phyloP scores from a whole-genome alignment of 306 rosid genomes.

The Sphenostylis stenocarpa region DNA sequence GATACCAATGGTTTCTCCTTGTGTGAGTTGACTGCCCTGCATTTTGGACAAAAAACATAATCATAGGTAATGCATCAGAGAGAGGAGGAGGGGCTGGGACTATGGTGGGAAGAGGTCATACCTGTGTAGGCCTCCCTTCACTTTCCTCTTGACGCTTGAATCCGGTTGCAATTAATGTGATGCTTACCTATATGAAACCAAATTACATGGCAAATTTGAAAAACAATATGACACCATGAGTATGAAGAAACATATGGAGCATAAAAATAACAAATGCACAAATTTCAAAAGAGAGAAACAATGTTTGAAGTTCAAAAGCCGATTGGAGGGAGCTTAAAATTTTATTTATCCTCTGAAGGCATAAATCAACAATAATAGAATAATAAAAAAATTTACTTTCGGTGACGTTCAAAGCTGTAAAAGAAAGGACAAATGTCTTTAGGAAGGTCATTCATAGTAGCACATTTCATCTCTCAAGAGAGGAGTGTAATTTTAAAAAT shows the following conservation, averaged over 20 bases:
- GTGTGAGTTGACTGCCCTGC: slow-evolving; percentile 74
- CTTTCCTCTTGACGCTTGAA: slow-evolving; percentile 98
- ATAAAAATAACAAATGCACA: background rate
- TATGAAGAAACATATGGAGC: background rate
- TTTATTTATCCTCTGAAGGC: background rate
- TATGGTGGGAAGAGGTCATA: slow-evolving; percentile 22
- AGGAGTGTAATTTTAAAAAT: background rate
- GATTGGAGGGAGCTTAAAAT: background rate
- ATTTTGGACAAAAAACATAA: slow-evolving; percentile 20
- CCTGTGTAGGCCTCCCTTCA: slow-evolving; percentile 80
- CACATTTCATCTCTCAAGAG: background rate
- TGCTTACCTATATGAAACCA: slow-evolving; percentile 74
- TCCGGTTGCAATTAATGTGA: slow-evolving; percentile 96
- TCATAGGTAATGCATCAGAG: slow-evolving; percentile 17
- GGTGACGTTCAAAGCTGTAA: background rate
- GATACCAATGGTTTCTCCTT: slow-evolving; percentile 67
- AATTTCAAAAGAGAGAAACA: background rate
- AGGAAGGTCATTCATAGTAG: background rate
- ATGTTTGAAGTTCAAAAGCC: background rate
- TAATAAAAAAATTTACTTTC: background rate
- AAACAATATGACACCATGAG: background rate
- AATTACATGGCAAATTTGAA: background rate
- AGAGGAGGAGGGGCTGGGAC: background rate
- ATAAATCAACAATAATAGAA: background rate
- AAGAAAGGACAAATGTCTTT: background rate